phyloP scores from a whole-genome alignment of 2,329 filamentous ascomycete genomes.

The Rachicladosporium sp. region DNA sequence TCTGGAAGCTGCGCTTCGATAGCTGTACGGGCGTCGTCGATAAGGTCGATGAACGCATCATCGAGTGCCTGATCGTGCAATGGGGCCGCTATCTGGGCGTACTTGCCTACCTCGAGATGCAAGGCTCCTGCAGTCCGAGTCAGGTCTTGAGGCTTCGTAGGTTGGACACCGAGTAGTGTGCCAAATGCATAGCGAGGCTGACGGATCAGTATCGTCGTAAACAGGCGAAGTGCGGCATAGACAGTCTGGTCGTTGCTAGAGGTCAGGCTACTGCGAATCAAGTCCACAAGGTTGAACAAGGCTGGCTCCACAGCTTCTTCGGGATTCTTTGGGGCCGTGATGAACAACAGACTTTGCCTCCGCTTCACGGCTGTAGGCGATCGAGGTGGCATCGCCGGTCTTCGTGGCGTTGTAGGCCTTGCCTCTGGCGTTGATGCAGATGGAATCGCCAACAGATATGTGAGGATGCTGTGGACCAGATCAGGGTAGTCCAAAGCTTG shows the following conservation, averaged over 20 bases:
- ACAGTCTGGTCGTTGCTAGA: conserved; percentile 83
- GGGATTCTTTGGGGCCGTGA: conserved; percentile 65
- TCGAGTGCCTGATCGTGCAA: conserved; percentile 61
- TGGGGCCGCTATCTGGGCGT: conserved; percentile 55
- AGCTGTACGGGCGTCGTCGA: conserved; percentile 48
- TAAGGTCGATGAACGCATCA: conserved; percentile 56
- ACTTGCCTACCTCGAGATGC: conserved; percentile 59
- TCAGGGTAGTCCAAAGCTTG: conserved; percentile 88
- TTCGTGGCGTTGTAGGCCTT: background rate
- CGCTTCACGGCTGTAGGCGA: conserved; percentile 58
- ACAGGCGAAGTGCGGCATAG: conserved; percentile 73
- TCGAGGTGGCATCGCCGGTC: conserved; percentile 7
- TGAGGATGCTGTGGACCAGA: conserved; percentile 84
- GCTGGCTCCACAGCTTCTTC: conserved; percentile 68
- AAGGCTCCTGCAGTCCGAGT: conserved; percentile 61
- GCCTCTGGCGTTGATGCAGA: conserved; percentile 29
- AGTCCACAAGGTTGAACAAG: conserved; percentile 85
- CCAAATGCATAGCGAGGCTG: conserved; percentile 79
- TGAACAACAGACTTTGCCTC: conserved; percentile 77
- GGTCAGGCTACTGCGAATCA: conserved; percentile 72
- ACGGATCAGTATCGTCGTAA: conserved; percentile 73
- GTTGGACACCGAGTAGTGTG: conserved; percentile 58
- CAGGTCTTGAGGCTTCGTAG: conserved; percentile 40
- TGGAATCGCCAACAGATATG: conserved; percentile 77
- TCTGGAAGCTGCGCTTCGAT: conserved; percentile 19